phyloP scores from a whole-genome alignment of 23 red algal genomes.

The Gracilariopsis chorda region DNA sequence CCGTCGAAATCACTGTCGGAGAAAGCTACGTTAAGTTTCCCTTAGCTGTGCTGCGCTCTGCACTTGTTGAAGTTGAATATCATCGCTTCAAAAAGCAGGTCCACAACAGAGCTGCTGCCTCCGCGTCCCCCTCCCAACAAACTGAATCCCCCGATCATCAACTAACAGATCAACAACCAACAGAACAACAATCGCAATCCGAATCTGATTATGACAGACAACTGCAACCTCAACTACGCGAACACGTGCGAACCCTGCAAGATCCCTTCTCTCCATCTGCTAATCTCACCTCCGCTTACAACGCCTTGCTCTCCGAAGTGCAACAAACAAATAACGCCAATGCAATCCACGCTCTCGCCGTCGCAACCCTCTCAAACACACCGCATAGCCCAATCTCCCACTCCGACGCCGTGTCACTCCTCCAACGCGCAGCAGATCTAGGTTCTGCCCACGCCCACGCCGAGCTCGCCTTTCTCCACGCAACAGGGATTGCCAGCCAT shows the following conservation, averaged over 20 bases:
- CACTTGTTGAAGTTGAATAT: slow-evolving; percentile 1
- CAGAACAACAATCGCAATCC: background rate
- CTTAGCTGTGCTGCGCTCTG: background rate
- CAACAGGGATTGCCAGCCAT: slow-evolving; percentile 30
- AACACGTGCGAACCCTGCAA: background rate
- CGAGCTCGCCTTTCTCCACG: slow-evolving; percentile 66
- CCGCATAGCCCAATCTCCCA: background rate
- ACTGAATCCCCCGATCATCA: background rate
- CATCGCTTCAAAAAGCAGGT: background rate
- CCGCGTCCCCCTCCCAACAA: background rate
- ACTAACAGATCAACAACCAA: background rate
- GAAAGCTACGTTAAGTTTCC: slow-evolving; percentile 1
- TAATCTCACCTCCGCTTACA: background rate
- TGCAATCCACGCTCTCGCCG: background rate
- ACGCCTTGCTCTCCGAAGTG: background rate
- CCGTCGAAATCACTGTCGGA: slow-evolving; percentile 39
- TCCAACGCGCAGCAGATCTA: background rate
- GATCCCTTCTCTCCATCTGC: background rate
- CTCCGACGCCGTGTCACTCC: background rate
- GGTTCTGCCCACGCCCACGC: slow-evolving; percentile 77
- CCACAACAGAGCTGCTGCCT: background rate
- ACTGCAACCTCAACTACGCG: background rate
- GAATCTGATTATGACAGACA: background rate
- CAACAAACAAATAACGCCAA: background rate
- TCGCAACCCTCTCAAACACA: slow-evolving; percentile 2